These are phyloP conservation scores for Trypethelium eluteriae DNA, from an alignment of 495 filamentous ascomycete genomes.

Conservation along the genomic window DNA sequence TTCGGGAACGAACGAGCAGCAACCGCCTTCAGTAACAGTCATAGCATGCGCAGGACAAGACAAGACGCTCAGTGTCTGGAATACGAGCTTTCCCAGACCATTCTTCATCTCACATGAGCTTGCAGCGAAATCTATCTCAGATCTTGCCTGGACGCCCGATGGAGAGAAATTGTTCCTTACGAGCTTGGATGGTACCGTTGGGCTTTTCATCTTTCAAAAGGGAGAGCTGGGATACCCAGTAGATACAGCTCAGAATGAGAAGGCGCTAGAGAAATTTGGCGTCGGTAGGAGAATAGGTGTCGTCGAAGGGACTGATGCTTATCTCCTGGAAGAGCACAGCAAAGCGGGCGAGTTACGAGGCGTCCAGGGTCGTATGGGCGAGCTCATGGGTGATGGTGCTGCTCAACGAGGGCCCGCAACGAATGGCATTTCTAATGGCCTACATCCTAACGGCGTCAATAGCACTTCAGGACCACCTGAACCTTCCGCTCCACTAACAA, in stretches of 20 bases:
- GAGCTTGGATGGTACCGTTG: constrained; percentile 79
- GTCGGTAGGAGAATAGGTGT: constrained; percentile 79
- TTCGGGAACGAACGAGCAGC: background rate
- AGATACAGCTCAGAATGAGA: constrained; percentile 81
- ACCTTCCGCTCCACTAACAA: constrained; percentile 7
- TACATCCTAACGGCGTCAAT: constrained; percentile 27
- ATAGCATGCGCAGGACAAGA: constrained; percentile 96
- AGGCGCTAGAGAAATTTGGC: constrained; percentile 84
- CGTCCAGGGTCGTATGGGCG: constrained; percentile 92
- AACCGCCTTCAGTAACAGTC: constrained; percentile 65
- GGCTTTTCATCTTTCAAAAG: constrained; percentile 62
- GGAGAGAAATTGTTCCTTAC: constrained; percentile 78
- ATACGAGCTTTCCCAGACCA: constrained; percentile 84
- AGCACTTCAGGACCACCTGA: background rate
- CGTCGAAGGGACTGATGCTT: constrained; percentile 78
- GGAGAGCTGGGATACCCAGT: constrained; percentile 67
- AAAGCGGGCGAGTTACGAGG: constrained; percentile 81
- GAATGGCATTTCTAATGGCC: constrained; percentile 41
- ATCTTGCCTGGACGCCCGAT: constrained; percentile 91
- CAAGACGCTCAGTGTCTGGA: constrained; percentile 92
- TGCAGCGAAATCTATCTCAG: constrained; percentile 80
- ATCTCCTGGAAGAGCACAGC: constrained; percentile 82
- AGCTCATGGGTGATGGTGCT: constrained; percentile 77
- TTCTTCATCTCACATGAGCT: constrained; percentile 83
- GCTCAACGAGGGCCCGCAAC: constrained; percentile 10